A percentile compares a stretch with the other conserved stretches of the same genome.
Evolutionary conservation across 2,329 filamentous ascomycete species (phyloP).

Genomic region (Aspergillus proliferans): DNA sequence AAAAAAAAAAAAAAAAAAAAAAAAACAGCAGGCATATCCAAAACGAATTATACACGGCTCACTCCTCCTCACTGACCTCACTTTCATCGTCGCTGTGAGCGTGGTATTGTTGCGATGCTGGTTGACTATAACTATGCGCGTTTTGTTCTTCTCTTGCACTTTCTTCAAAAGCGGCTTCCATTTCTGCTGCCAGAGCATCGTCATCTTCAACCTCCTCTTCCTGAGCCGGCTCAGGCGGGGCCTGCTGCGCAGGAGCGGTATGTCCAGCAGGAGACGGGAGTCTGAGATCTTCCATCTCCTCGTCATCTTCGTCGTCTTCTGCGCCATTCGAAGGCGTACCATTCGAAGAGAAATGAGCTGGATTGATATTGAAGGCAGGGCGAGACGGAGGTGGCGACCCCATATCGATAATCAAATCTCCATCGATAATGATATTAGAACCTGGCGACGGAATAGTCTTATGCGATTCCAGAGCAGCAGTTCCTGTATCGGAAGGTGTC

Average conservation of each 20-base stretch:
- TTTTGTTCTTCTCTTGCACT: slow-evolving; percentile 37
- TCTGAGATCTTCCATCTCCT: slow-evolving; percentile 33
- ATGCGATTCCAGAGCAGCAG: slow-evolving; percentile 22
- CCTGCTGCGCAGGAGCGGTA: slow-evolving; percentile 11
- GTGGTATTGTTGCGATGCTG: slow-evolving; percentile 26
- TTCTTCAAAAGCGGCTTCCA: slow-evolving; percentile 50
- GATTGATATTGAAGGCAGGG: slow-evolving; percentile 34
- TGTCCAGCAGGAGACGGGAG: slow-evolving; percentile 32
- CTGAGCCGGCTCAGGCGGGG: slow-evolving; percentile 15
- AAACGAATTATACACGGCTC: slow-evolving; percentile 6
- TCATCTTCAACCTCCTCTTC: slow-evolving; percentile 37
- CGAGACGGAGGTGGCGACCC: slow-evolving; percentile 40
- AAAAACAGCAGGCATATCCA: neutral
- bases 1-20: slow-evolving; percentile 1
- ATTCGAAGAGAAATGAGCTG: slow-evolving; percentile 37
- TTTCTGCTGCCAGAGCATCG: slow-evolving; percentile 52
- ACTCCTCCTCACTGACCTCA: slow-evolving; percentile 63
- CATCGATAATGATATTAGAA: slow-evolving; percentile 42
- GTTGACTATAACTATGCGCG: slow-evolving; percentile 30
- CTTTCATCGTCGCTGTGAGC: slow-evolving; percentile 51
- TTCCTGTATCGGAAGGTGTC: slow-evolving; percentile 27
- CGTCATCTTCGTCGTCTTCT: slow-evolving; percentile 33
- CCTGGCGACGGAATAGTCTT: slow-evolving; percentile 29
- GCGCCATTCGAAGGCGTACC: slow-evolving; percentile 32
- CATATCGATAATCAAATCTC: slow-evolving; percentile 45